Conservation (phyloP, 495 filamentous ascomycete species). For the Beverwykella pulmonaria region DNA sequence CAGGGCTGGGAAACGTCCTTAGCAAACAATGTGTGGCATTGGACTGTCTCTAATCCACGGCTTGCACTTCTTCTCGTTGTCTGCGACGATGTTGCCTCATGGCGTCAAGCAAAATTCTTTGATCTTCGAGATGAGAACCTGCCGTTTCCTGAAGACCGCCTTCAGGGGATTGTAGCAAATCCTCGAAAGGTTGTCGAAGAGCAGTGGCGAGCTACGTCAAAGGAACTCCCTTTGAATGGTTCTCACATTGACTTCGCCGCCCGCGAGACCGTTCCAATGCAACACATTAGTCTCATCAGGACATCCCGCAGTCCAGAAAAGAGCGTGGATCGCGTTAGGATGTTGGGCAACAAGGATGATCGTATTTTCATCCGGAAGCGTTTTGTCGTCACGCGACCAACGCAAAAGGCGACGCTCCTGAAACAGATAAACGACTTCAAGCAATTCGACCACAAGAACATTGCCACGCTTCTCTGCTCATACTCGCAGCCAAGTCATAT, state of each 20-base stretch:
- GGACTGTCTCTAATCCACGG: slow-evolving; percentile 38
- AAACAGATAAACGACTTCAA: slow-evolving; percentile 37
- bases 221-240: slow-evolving; percentile 40
- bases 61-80: slow-evolving; percentile 35
- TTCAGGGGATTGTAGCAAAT: slow-evolving; percentile 35
- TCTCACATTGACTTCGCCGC: slow-evolving; percentile 34
- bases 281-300: slow-evolving; percentile 29
- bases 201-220: slow-evolving; percentile 39
- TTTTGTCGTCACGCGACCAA: slow-evolving; percentile 27
- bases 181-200: slow-evolving; percentile 30
- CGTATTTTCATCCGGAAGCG: slow-evolving; percentile 37
- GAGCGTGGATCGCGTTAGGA: slow-evolving; percentile 36
- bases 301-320: slow-evolving; percentile 29
- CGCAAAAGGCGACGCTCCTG: slow-evolving; percentile 31
- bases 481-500: slow-evolving; percentile 37
- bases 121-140: slow-evolving; percentile 37
- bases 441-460: slow-evolving; percentile 36
- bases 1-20: slow-evolving; percentile 30
- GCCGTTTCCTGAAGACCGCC: slow-evolving; percentile 32
- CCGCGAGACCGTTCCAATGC: slow-evolving; percentile 36
- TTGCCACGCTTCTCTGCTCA: slow-evolving; percentile 34
- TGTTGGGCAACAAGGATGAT: slow-evolving; percentile 31
- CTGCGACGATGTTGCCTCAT: slow-evolving; percentile 38
- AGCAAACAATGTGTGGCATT: slow-evolving; percentile 30
- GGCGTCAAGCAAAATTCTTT: slow-evolving; percentile 36